Conservation (phyloP, 2,329 filamentous ascomycete species). For the Polychaeton citri region DNA sequence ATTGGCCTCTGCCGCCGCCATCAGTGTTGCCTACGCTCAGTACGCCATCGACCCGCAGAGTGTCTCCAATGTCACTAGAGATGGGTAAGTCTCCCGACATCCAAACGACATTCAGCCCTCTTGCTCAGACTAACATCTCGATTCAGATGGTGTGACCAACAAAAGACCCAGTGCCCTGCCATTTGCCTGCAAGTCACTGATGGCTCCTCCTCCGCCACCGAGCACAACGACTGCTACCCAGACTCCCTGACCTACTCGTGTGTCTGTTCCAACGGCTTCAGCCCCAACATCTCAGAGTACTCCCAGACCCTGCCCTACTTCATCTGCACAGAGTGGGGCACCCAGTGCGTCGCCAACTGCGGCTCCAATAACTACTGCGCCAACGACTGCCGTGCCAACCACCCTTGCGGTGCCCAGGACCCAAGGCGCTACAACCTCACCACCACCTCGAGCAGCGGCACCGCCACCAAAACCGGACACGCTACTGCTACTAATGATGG, state of each 20-base stretch:
- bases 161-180: constrained; percentile 52
- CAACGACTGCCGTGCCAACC: constrained; percentile 46
- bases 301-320: constrained; percentile 67
- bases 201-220: constrained; percentile 25
- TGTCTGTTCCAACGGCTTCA: constrained; percentile 51
- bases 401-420: constrained; percentile 59
- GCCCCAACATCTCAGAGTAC: constrained; percentile 64
- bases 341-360: constrained; percentile 52
- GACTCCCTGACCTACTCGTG: constrained; percentile 57
- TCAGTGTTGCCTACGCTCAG: constrained; percentile 38
- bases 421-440: constrained; percentile 48
- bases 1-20: constrained; percentile 4
- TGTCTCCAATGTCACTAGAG: constrained; percentile 33
- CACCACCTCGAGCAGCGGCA: constrained; percentile 27
- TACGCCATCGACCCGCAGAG: constrained; percentile 50
- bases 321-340: constrained; percentile 58
- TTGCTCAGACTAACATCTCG: not conserved
- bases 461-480: constrained; percentile 21
- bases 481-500: constrained; percentile 14
- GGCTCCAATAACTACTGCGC: constrained; percentile 44
- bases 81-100: not conserved
- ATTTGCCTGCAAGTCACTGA: constrained; percentile 54
- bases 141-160: constrained; percentile 53
- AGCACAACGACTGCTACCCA: constrained; percentile 54
- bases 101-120: too few species aligned